A percentile compares a stretch with the other conserved stretches of the same genome.
Conservation (phyloP, 2,329 filamentous ascomycete species). For the Fusarium transvaalense region DNA sequence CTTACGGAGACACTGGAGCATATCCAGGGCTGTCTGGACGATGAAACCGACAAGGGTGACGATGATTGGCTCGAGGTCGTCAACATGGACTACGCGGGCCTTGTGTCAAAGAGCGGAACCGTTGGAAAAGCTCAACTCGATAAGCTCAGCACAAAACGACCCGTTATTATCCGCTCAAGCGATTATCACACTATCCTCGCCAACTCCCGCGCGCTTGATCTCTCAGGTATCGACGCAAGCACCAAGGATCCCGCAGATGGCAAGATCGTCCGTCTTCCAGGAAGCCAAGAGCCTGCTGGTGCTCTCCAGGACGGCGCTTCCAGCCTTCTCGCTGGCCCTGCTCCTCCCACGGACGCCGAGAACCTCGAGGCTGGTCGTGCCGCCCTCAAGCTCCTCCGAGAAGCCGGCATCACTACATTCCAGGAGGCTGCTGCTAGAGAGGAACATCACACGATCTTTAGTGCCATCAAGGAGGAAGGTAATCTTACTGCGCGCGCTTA, state of each 20-base stretch:
- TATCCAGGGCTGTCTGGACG: constrained; percentile 44
- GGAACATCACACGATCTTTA: constrained; percentile 32
- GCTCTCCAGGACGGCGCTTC: constrained; percentile 44
- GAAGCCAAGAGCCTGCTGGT: constrained; percentile 46
- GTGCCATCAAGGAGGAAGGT: constrained; percentile 39
- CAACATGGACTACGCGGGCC: constrained; percentile 45
- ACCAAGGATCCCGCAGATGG: constrained; percentile 42
- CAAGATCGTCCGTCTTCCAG: constrained; percentile 44
- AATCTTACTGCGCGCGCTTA: constrained; percentile 43
- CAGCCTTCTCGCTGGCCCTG: constrained; percentile 38
- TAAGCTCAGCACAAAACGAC: constrained; percentile 40
- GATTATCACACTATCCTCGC: constrained; percentile 44
- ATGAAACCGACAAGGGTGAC: constrained; percentile 39
- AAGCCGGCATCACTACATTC: constrained; percentile 48
- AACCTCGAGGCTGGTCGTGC: constrained; percentile 41
- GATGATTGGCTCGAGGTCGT: constrained; percentile 47
- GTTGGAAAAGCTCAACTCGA: constrained; percentile 43
- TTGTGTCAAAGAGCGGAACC: constrained; percentile 36
- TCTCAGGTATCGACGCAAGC: constrained; percentile 40
- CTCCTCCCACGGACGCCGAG: constrained; percentile 34
- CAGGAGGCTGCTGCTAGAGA: constrained; percentile 43
- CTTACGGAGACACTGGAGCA: constrained; percentile 37
- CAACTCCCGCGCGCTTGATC: constrained; percentile 44
- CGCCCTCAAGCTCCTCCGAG: constrained; percentile 46
- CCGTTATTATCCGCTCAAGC: constrained; percentile 43